Base-by-base conservation (phyloP, 108 stramenopile species). In the Nannochloropsis salina region DNA sequence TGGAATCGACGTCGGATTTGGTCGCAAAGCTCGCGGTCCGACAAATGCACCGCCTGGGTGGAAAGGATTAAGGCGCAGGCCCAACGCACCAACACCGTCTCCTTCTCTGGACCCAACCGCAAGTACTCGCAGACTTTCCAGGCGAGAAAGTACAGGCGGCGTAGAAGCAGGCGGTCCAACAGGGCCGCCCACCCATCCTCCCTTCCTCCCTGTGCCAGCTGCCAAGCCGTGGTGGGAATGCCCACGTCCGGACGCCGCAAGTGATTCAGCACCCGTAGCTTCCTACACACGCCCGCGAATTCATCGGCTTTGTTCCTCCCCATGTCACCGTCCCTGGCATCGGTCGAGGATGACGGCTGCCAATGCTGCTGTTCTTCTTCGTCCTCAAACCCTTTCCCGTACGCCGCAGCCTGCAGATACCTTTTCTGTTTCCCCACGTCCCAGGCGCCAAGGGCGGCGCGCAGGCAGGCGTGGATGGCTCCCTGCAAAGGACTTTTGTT, bases 331-430 rank as follows among this genome's bases (percentile, higher is more conserved):
- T 86, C 82, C 15, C 86, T 90, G 86, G 92, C 92, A 44, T 93
- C 93, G 84, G 92, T 93, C 15, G 92, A 86, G 3, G 3, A 15
- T n/a, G 15, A 15, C 61, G 20, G 61, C 61, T n/a, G 20, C 20
- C 61, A 4, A 1, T 74, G 61, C 2, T 74, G 1, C 61, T 74
- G 61, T 74, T 74, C 61, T 74, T 74, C 61, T 2, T 74, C 61
- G 61, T 74, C 3, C 20, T 74, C 15, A 88, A 98, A 97, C 82
- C 95, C 94, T 92, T 97, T 95, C 6, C 96, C 97, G 86, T 95
- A 96, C 12, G 94, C 94, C 42, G 96, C 97, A 11, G 97, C 97
- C 12, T 94, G 88, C 83, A 98, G 90, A 84, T 97, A 91, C n/a
- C 93, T 87, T 85, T 96, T 94, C 90, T 98, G 97, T 42, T 92